phyloP scores from a whole-genome alignment of 148 eudicot species.

The Silene uniflora region DNA sequence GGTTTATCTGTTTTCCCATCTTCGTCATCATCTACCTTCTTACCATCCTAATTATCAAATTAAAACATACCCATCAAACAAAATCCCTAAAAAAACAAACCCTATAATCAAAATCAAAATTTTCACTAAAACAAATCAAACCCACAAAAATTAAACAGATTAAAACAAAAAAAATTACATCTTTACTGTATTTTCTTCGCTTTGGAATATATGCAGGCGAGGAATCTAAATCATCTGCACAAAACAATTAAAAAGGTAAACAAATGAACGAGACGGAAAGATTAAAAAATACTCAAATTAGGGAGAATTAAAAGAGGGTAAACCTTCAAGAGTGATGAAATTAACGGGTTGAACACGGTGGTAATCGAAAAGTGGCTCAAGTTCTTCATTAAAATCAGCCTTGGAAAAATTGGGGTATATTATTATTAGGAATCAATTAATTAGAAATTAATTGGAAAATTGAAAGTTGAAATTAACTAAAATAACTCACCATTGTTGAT shows the following conservation, averaged over 20 bases:
- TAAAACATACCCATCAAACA: not conserved
- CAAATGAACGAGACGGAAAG: too few relatives aligned
- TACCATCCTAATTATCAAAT: slow-evolving; percentile 9
- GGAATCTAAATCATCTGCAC: slow-evolving; percentile 56
- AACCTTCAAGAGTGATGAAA: slow-evolving; percentile 51
- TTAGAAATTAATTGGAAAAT: not conserved
- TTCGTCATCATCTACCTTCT: slow-evolving; percentile 11
- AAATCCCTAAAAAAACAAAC: not conserved
- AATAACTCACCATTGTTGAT: not conserved
- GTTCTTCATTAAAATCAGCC: slow-evolving; percentile 59
- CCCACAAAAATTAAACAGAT: not conserved
- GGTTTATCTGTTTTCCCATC: slow-evolving; percentile 22
- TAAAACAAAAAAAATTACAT: slow-evolving; percentile 18
- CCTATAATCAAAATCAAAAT: not conserved
- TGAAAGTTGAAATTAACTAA: not conserved
- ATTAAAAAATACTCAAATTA: too few relatives aligned
- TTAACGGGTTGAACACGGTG: slow-evolving; percentile 65
- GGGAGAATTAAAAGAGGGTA: slow-evolving; percentile 2
- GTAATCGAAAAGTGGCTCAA: slow-evolving; percentile 89
- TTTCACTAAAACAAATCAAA: not conserved
- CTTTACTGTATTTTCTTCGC: slow-evolving; percentile 40
- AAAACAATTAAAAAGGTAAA: too few relatives aligned
- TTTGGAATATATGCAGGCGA: slow-evolving; percentile 38
- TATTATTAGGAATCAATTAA: not conserved
- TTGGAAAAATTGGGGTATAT: not conserved